Evolutionary conservation across 768 basidiomycete species (phyloP).

Genomic region (Lactarius psammicola): DNA sequence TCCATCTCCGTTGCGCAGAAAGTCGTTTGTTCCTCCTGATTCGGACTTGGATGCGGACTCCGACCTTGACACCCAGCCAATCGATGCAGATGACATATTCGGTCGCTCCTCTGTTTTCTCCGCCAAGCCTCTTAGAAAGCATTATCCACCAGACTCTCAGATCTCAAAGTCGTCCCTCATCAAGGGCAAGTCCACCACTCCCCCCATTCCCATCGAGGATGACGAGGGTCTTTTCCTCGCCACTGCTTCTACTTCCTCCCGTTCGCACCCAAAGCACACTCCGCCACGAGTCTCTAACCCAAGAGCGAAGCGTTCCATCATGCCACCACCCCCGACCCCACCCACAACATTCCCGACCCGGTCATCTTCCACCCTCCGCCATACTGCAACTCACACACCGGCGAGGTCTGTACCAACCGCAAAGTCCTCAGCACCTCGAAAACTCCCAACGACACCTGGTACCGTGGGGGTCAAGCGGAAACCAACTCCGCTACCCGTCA

Average conservation of each 20-base stretch:
- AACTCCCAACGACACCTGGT: not conserved
- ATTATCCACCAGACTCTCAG: not conserved
- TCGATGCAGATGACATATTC: conserved; percentile 24
- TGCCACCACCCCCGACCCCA: conserved; percentile 16
- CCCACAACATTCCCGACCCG: not conserved
- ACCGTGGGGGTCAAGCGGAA: conserved; percentile 29
- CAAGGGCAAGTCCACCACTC: conserved; percentile 6
- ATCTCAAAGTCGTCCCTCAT: not conserved
- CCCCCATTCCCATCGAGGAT: conserved; percentile 20
- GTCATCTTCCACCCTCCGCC: not conserved
- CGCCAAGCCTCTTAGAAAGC: conserved; percentile 8
- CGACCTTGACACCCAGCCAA: conserved; percentile 16
- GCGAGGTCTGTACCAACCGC: conserved; percentile 1
- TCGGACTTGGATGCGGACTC: conserved; percentile 20
- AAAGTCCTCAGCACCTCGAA: conserved; percentile 6
- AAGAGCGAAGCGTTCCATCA: conserved; percentile 10
- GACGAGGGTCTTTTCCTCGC: conserved; percentile 29
- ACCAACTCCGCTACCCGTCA: conserved; percentile 26
- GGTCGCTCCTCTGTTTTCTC: conserved; percentile 15
- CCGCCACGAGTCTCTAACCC: conserved; percentile 9
- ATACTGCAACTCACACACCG: not conserved
- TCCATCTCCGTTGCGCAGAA: conserved; percentile 28
- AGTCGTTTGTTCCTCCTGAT: conserved; percentile 21
- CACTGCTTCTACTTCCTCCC: conserved; percentile 7
- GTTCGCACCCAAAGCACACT: conserved; percentile 10